A percentile compares a stretch with the other conserved stretches of the same genome.
phyloP scores from a whole-genome alignment of 495 filamentous ascomycete genomes.

The Aspergillus bertholletiae region DNA sequence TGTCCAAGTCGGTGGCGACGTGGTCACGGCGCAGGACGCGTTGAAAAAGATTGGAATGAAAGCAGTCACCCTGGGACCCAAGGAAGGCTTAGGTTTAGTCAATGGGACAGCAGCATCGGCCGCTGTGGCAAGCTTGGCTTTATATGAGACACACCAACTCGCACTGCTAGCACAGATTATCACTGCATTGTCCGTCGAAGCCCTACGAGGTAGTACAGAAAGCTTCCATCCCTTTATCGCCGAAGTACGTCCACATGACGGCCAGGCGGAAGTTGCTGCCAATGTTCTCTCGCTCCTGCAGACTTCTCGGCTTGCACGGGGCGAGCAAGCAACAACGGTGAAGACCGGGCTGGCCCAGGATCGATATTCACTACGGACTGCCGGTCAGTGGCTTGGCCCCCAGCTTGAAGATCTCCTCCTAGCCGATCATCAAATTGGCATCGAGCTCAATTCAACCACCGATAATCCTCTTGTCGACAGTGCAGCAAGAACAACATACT shows the following conservation, averaged over 20 bases:
- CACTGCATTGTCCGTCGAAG: slow-evolving; percentile 35
- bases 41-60: no score
- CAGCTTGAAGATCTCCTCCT: slow-evolving; percentile 56
- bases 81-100: slow-evolving; percentile 59
- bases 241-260: slow-evolving; percentile 50
- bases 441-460: slow-evolving; percentile 57
- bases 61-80: slow-evolving; percentile 23
- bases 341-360: slow-evolving; percentile 47
- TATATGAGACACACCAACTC: slow-evolving; percentile 53
- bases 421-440: slow-evolving; percentile 47
- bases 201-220: slow-evolving; percentile 46
- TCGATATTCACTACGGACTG: slow-evolving; percentile 54
- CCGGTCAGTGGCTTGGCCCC: slow-evolving; percentile 61
- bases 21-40: no score
- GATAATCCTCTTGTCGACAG: slow-evolving; percentile 59
- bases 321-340: slow-evolving; percentile 3
- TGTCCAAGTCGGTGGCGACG: no score
- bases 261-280: slow-evolving; percentile 52
- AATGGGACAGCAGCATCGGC: slow-evolving; percentile 60
- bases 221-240: slow-evolving; percentile 59
- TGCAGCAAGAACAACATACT: slow-evolving; percentile 29
- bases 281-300: slow-evolving; percentile 51
- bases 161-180: slow-evolving; percentile 55
- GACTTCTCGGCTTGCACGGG: slow-evolving; percentile 23
- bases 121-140: slow-evolving; percentile 45